phyloP scores from a whole-genome alignment of 768 basidiomycete genomes.

The Termitomyces heimii region DNA sequence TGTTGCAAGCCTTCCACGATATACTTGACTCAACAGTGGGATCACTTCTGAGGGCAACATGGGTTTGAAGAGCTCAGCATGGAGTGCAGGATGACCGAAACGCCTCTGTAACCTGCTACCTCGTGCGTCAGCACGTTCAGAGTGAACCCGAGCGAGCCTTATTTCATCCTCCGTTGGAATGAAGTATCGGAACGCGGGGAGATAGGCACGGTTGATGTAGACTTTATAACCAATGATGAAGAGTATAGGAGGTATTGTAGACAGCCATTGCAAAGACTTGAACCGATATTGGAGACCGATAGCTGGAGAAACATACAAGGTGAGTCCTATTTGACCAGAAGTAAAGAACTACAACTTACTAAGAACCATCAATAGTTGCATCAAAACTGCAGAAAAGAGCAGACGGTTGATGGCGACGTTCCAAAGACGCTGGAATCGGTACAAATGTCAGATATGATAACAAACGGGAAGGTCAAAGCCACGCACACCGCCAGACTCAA shows the following conservation, averaged over 20 bases:
- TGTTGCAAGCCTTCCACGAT: conserved; percentile 61
- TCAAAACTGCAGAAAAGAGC: conserved; percentile 69
- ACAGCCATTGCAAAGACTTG: conserved; percentile 71
- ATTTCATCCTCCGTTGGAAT: conserved; percentile 80
- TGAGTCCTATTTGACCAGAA: conserved; percentile 4
- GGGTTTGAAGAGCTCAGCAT: conserved; percentile 81
- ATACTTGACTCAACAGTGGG: conserved; percentile 70
- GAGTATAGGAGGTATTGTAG: conserved; percentile 82
- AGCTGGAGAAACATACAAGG: conserved; percentile 34
- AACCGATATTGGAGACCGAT: conserved; percentile 80
- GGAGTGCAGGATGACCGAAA: conserved; percentile 92
- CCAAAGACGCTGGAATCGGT: conserved; percentile 70
- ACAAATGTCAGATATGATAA: neutral
- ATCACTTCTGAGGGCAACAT: conserved; percentile 87
- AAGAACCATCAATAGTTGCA: conserved; percentile 83
- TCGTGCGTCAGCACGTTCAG: conserved; percentile 66
- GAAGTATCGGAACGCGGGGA: conserved; percentile 72
- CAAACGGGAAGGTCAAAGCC: neutral
- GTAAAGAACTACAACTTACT: conserved; percentile 46
- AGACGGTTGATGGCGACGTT: conserved; percentile 91
- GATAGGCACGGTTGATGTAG: conserved; percentile 67
- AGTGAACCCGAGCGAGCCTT: conserved; percentile 66
- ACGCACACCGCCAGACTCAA: conserved; percentile 91
- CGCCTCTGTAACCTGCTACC: conserved; percentile 79
- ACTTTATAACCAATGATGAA: conserved; percentile 79